Evolutionary conservation across 1,284 basidiomycete genomes (phyloP), one percentile per base, ranked within the genome.

Genomic region (Ceratobasidium sp.): DNA sequence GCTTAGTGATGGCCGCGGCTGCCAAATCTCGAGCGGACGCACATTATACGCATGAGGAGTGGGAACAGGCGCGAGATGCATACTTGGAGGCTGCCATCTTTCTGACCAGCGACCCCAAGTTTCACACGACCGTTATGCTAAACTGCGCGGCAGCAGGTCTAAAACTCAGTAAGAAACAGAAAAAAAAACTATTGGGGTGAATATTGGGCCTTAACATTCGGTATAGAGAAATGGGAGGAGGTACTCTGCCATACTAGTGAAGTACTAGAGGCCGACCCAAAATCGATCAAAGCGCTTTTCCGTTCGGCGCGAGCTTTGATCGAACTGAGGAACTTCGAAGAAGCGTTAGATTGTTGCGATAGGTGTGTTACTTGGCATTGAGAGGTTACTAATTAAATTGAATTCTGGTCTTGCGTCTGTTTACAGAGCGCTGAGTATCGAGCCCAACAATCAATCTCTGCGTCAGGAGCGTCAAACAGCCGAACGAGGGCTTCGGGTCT

Each of bases 271-370:
- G 80, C 92, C 13, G 94, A 94, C 81, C 84, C 88, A 0, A 87
- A 86, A 60, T 93, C 91, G 3, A 89, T 91, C 0, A 98, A 98
- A 83, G 95, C 95, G 1, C 91, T 93, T 81, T 97, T 94, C 84
- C 91, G 97, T 51, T 95, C 95, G 3, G 92, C 92, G 0, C 85
- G 91, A 77, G 95, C 95, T 1, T 87, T 98, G 6, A 79, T 94
- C 12, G 89, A 91, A 0, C 88, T 98, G 3, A 92, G 91, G 40
- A 88, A 93, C 55, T 87, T 89, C 18, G 92, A 93, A 15, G 97
- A 98, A 83, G 94, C 93, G 1, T 83, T 94, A 33, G 96, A 97
- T 83, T 94, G 92, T 77, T 93, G 96, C 81, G 85, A 88, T 79
- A 88, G 93, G 73, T 66, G 51, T 33, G 33, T 33, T 33, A 33